Conservation (phyloP, 805 yeast species). For the Komagataella ulmi region DNA sequence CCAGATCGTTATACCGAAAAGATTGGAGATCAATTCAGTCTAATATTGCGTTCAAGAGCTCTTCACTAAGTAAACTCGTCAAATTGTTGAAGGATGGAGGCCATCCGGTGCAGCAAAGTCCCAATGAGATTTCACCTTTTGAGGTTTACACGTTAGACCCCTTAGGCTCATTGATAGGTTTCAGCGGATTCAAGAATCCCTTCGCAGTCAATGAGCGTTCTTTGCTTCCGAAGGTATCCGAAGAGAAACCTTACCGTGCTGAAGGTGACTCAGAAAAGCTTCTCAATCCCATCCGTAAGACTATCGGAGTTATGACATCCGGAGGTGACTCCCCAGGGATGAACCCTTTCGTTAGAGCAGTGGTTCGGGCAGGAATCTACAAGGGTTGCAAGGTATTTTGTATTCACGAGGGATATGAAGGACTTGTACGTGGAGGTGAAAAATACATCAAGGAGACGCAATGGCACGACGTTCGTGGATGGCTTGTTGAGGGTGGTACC, state of each 20-base stretch:
- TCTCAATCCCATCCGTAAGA: slow-evolving; percentile 3
- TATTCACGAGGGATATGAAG: slow-evolving; percentile 89
- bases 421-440: slow-evolving; percentile 79
- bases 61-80: slow-evolving; percentile 24
- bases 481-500: slow-evolving; percentile 88
- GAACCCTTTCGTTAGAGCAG: slow-evolving; percentile 94
- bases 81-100: slow-evolving; percentile 17
- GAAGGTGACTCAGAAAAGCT: background rate
- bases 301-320: slow-evolving; percentile 89
- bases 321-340: slow-evolving; percentile 99
- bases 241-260: background rate
- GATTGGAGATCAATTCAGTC: slow-evolving; percentile 40
- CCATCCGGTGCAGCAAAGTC: slow-evolving; percentile 40
- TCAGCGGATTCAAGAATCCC: slow-evolving; percentile 50
- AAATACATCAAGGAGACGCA: slow-evolving; percentile 56
- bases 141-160: slow-evolving; percentile 78
- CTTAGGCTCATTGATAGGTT: slow-evolving; percentile 70
- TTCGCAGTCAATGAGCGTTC: slow-evolving; percentile 17
- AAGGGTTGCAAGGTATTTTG: slow-evolving; percentile 86
- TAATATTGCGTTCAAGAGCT: slow-evolving; percentile 30
- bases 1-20: slow-evolving; percentile 13
- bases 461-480: slow-evolving; percentile 95
- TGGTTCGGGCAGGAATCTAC: slow-evolving; percentile 82
- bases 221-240: slow-evolving; percentile 1
- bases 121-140: slow-evolving; percentile 61